A percentile compares a stretch with the other conserved stretches of the same genome.
These are phyloP conservation scores for Ophiostoma ips DNA, from an alignment of 2,329 filamentous ascomycete genomes.

Conservation along the genomic window DNA sequence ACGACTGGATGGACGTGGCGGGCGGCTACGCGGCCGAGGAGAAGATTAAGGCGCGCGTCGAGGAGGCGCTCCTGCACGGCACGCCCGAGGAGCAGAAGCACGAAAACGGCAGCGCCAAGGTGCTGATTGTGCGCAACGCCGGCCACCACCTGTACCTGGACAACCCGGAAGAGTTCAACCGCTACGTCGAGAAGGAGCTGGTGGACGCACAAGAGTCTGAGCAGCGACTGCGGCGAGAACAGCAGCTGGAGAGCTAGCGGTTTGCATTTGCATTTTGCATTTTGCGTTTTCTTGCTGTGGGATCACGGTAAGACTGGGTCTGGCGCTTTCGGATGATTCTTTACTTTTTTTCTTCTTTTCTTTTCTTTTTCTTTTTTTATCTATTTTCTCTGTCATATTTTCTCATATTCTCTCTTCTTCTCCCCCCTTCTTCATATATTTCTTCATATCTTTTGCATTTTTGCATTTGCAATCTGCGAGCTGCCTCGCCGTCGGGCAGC, in stretches of 20 bases:
- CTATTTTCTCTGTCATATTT: too few relatives aligned
- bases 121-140: slow-evolving; percentile 55
- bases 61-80: slow-evolving; percentile 44
- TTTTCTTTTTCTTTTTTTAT: too few relatives aligned
- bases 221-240: slow-evolving; percentile 9
- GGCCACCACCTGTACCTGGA: slow-evolving; percentile 48
- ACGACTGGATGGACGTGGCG: slow-evolving; percentile 96
- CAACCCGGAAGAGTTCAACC: slow-evolving; percentile 44
- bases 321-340: too few relatives aligned
- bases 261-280: too few relatives aligned
- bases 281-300: too few relatives aligned
- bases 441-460: too few relatives aligned
- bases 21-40: slow-evolving; percentile 71
- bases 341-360: too few relatives aligned
- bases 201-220: slow-evolving; percentile 29
- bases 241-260: neutral
- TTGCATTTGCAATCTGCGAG: too few relatives aligned
- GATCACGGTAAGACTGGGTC: too few relatives aligned
- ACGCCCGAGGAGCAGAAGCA: slow-evolving; percentile 51
- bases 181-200: slow-evolving; percentile 37
- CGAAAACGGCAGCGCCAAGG: slow-evolving; percentile 72
- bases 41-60: slow-evolving; percentile 57
- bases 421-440: too few relatives aligned
- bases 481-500: neutral
- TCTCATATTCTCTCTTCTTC: too few relatives aligned